Conservation (phyloP, 2,329 filamentous ascomycete species). For the Cercospora sojina region DNA sequence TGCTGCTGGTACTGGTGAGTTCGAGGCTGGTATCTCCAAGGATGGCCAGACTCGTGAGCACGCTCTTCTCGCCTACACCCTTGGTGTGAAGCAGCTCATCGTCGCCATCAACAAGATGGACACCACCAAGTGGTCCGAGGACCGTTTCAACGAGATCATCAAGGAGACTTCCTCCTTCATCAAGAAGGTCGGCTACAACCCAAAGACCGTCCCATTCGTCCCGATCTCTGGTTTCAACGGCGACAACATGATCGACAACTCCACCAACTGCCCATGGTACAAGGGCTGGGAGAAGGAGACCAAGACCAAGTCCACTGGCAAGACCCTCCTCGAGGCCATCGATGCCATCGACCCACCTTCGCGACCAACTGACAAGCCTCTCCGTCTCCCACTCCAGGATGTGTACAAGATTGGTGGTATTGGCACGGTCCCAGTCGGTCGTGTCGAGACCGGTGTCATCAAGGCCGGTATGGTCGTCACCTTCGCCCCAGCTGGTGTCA, state of each 20-base stretch:
- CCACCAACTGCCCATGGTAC: conserved; percentile 98
- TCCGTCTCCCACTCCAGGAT: conserved; percentile 99
- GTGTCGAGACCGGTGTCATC: conserved; percentile 99
- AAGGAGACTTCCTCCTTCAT: conserved; percentile 99
- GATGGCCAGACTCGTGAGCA: conserved; percentile 99
- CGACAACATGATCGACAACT: conserved; percentile 96
- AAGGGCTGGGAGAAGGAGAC: conserved; percentile 99
- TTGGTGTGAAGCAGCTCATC: conserved; percentile 99
- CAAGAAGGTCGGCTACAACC: conserved; percentile 99
- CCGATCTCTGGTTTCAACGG: conserved; percentile 99
- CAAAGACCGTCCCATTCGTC: conserved; percentile 97
- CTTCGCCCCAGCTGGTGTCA: conserved; percentile 97
- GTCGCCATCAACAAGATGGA: conserved; percentile 99
- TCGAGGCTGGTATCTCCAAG: conserved; percentile 99
- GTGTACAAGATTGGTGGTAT: conserved; percentile 99
- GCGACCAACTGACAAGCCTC: conserved; percentile 97
- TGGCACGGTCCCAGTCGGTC: conserved; percentile 98
- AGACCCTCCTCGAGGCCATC: conserved; percentile 99
- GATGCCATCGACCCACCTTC: conserved; percentile 89
- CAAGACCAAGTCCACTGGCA: conserved; percentile 84
- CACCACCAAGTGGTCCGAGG: conserved; percentile 97
- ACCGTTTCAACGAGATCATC: conserved; percentile 97
- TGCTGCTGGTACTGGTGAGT: conserved; percentile 99
- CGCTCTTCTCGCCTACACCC: conserved; percentile 99
- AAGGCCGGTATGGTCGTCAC: conserved; percentile 87